phyloP scores from a whole-genome alignment of 345 rosid species.

The Corymbia maculata region DNA sequence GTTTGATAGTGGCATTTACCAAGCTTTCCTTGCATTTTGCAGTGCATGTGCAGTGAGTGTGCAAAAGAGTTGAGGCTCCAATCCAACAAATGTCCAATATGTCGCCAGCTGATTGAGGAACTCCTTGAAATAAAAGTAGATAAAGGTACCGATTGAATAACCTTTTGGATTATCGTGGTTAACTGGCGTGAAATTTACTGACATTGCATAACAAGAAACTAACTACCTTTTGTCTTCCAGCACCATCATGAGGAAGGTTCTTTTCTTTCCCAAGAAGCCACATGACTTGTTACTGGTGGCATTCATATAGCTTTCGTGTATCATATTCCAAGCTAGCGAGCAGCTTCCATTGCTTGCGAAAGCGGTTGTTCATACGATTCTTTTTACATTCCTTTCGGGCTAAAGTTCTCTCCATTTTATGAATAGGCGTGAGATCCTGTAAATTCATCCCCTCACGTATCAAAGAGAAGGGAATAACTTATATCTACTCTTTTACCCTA shows the following conservation, averaged over 20 bases:
- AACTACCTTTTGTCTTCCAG: not conserved
- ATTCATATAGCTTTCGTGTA: not conserved
- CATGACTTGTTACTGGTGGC: not conserved
- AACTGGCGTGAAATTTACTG: not conserved
- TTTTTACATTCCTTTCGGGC: not conserved
- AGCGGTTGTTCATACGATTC: not conserved
- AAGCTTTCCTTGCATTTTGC: not conserved
- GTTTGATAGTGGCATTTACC: not conserved
- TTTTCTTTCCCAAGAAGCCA: not conserved
- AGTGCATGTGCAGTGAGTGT: slow-evolving; percentile 28
- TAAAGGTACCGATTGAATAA: not conserved
- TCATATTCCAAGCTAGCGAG: not conserved
- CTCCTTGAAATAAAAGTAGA: slow-evolving; percentile 22
- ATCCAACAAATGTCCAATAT: slow-evolving; percentile 20
- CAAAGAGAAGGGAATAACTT: not conserved
- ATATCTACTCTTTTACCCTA: not conserved
- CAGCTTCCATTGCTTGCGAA: not conserved
- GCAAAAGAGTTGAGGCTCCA: slow-evolving; percentile 15
- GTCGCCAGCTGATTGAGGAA: slow-evolving; percentile 20
- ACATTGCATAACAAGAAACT: not conserved
- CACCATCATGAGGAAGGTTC: not conserved
- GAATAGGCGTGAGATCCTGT: not conserved
- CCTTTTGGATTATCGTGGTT: not conserved
- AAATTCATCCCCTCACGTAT: not conserved
- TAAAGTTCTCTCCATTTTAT: not conserved